A percentile compares a stretch with the other conserved stretches of the same genome.
Evolutionary conservation across 169 alveolate species (phyloP).

Genomic region (Amoebophrya sp.): DNA sequence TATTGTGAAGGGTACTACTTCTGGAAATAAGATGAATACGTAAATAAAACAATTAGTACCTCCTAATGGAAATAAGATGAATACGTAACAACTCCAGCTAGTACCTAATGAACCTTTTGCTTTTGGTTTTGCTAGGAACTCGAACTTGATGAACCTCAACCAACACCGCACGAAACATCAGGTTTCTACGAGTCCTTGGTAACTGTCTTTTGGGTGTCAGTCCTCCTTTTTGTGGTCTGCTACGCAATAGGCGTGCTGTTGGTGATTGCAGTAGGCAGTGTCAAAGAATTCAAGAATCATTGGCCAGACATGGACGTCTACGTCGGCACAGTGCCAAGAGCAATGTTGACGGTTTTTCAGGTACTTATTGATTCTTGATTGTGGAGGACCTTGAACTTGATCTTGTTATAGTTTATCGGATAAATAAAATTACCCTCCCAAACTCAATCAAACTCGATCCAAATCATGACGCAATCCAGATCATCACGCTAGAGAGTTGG

Average conservation of each 20-base stretch:
- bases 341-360: not conserved
- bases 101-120: no score
- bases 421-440: not conserved
- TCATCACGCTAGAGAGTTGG: slow-evolving; percentile 33
- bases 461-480: not conserved
- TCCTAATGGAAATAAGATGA: no score
- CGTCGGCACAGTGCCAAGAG: not conserved
- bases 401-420: not conserved
- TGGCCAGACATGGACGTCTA: slow-evolving; percentile 19
- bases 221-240: not conserved
- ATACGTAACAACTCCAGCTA: no score
- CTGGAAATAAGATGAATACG: no score
- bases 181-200: slow-evolving; percentile 20
- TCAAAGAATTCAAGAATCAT: not conserved
- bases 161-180: no score
- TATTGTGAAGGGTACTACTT: not conserved
- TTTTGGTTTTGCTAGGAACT: not conserved
- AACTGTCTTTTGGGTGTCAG: not conserved
- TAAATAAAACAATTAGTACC: no score
- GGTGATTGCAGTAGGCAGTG: not conserved
- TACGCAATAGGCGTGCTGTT: slow-evolving; percentile 4
- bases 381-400: not conserved
- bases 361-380: not conserved
- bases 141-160: no score
- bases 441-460: not conserved